Percentiles rank a stretch among this genome's conserved stretches.
Evolutionary conservation across 139 green algal genomes (phyloP).

Genomic region (Mesostigma viride): DNA sequence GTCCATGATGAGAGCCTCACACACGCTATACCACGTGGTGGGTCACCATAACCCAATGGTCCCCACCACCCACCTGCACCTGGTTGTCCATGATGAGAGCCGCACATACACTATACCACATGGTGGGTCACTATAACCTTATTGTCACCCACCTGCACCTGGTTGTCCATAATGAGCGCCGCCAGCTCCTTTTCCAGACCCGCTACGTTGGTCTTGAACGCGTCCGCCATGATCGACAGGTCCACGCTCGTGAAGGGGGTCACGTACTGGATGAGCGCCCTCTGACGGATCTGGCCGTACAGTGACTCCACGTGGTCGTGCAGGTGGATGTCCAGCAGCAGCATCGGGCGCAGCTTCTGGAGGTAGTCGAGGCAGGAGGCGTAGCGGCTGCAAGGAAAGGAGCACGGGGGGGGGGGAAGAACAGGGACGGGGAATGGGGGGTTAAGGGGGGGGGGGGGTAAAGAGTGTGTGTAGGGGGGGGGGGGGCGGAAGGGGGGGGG

Average conservation of each 20-base stretch:
- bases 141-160: conserved; percentile 45
- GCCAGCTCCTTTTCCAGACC: conserved; percentile 65
- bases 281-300: conserved; percentile 42
- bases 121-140: too few relatives aligned
- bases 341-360: conserved; percentile 39
- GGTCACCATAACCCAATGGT: too few relatives aligned
- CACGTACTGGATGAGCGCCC: conserved; percentile 75
- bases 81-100: too few relatives aligned
- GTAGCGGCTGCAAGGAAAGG: conserved; percentile 47
- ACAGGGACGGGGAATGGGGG: too few relatives aligned
- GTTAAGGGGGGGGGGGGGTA: too few relatives aligned
- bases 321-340: conserved; percentile 70
- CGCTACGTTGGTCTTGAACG: conserved; percentile 57
- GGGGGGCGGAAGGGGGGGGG: too few relatives aligned
- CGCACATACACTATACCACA: too few relatives aligned
- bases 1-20: too few relatives aligned
- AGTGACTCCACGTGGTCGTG: conserved; percentile 54
- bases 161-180: conserved; percentile 59
- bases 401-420: not conserved
- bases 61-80: conserved; percentile 44
- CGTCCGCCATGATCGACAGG: conserved; percentile 63
- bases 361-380: conserved; percentile 55
- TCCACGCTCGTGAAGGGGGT: conserved; percentile 71
- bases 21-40: too few relatives aligned
- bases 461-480: too few relatives aligned